Evolutionary conservation across 805 yeast species (phyloP).

Genomic region (Teunomyces tritomae): DNA sequence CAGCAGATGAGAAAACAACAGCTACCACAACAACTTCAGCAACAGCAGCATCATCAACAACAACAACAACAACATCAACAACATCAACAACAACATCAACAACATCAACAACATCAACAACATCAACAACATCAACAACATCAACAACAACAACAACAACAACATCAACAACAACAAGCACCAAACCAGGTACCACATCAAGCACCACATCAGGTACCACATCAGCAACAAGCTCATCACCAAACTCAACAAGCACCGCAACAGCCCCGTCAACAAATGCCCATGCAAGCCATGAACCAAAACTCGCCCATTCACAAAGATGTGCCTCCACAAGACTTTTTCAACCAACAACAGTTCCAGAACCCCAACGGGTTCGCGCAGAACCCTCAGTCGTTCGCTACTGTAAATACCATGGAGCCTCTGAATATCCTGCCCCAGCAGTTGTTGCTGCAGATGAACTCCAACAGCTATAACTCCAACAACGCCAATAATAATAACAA

Average conservation of each 20-base stretch:
- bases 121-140: slow-evolving; percentile 9
- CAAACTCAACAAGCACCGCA: slow-evolving; percentile 1
- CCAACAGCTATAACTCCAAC: slow-evolving; percentile 8
- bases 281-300: no score
- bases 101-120: slow-evolving; percentile 9
- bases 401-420: not conserved
- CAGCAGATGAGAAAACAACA: slow-evolving; percentile 36
- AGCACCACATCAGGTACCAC: no score
- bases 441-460: slow-evolving; percentile 29
- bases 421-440: slow-evolving; percentile 39
- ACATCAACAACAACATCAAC: slow-evolving; percentile 10
- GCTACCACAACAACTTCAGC: slow-evolving; percentile 13
- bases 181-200: not conserved
- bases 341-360: slow-evolving; percentile 6
- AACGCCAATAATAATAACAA: slow-evolving; percentile 7
- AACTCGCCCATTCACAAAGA: no score
- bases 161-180: slow-evolving; percentile 3
- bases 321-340: not conserved
- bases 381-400: not conserved
- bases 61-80: slow-evolving; percentile 12
- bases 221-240: no score
- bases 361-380: not conserved
- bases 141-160: slow-evolving; percentile 9
- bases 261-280: slow-evolving; percentile 6
- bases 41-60: slow-evolving; percentile 10